Evolutionary conservation across 2,329 filamentous ascomycete genomes (phyloP), one percentile per base, ranked within the genome.

Genomic region (Arthrobotrys megalospora): DNA sequence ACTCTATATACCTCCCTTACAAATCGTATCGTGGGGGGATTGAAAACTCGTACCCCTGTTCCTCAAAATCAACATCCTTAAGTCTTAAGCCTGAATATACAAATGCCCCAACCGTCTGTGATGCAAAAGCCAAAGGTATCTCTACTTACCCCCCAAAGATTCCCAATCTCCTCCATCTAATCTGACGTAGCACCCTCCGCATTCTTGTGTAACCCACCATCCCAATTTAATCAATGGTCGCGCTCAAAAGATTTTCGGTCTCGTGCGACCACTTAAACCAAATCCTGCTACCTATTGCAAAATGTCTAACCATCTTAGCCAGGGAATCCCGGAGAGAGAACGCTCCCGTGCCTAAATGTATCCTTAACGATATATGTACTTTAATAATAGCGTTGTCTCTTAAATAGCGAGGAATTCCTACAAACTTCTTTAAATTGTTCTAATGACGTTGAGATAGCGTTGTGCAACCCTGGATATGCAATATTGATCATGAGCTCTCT

Each of bases 201-300:
- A 69, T 63, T 68, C 28, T 76, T 76, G 71, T 76, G 71, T 76
- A 76, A 76, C 71, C 28, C 64, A 63, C 71, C 71, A 63, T 48
- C 19, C 32, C 21, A 12, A 28, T 24, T 10, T 10, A 14, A 43
- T n/a, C 36, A n/a, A 34, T 19, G 34, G 19, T 8, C 19, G 14
- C 10, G 19, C 16, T 32, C 6, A n/a, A 43, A n/a, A 16, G 12
- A 1, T 28, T 43, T 43, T 19, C n/a, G 24, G 19, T 36, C 32
- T 55, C 48, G 50, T 65, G 60, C 47, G 69, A 55, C 47, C 36
- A 48, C 1, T 50, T 41, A 28, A 48, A 5, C 21, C 8, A n/a
- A 34, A 12, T 32, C 28, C n/a, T 60, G 7, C 21, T 41, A 24
- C n/a, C n/a, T 32, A 45, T 2, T 19, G n/a, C n/a, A n/a, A n/a